Percentiles rank a stretch among this genome's conserved stretches.
Evolutionary conservation across 805 yeast species (phyloP).

Genomic region (Ogataea salicorniae): DNA sequence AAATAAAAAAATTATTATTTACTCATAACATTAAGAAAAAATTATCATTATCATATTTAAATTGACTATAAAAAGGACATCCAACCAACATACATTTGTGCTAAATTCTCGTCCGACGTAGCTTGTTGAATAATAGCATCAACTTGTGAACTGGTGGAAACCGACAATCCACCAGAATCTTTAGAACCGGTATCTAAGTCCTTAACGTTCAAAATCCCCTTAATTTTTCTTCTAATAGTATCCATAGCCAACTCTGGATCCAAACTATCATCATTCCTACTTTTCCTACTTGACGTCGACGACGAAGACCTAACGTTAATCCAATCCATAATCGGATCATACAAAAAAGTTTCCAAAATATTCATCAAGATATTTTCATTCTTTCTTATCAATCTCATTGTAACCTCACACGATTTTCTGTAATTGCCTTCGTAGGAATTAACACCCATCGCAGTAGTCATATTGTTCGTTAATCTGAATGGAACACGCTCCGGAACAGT

Average conservation of each 20-base stretch:
- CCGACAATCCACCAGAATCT: conserved; percentile 57
- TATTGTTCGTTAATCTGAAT: conserved; percentile 81
- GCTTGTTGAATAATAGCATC: conserved; percentile 85
- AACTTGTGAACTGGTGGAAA: conserved; percentile 90
- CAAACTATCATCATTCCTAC: conserved; percentile 23
- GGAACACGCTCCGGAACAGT: conserved; percentile 92
- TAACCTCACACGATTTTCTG: conserved; percentile 79
- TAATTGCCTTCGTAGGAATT: conserved; percentile 88
- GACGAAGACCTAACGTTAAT: conserved; percentile 11
- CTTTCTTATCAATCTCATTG: conserved; percentile 62
- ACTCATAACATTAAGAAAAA: no score
- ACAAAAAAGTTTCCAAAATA: conserved; percentile 83
- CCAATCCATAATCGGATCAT: conserved; percentile 90
- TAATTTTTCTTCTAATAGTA: conserved; percentile 69
- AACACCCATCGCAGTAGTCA: conserved; percentile 83
- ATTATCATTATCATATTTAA: no score
- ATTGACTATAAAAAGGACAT: conserved; percentile 51
- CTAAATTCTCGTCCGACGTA: conserved; percentile 59
- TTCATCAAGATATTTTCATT: conserved; percentile 86
- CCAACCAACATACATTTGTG: conserved; percentile 96
- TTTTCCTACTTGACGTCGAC: conserved; percentile 13
- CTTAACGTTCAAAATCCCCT: conserved; percentile 78
- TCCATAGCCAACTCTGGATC: conserved; percentile 65
- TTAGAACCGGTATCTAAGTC: conserved; percentile 32
- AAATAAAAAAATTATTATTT: background rate